Conservation (phyloP, 805 yeast genomes). For the Yueomyces sp. region DNA sequence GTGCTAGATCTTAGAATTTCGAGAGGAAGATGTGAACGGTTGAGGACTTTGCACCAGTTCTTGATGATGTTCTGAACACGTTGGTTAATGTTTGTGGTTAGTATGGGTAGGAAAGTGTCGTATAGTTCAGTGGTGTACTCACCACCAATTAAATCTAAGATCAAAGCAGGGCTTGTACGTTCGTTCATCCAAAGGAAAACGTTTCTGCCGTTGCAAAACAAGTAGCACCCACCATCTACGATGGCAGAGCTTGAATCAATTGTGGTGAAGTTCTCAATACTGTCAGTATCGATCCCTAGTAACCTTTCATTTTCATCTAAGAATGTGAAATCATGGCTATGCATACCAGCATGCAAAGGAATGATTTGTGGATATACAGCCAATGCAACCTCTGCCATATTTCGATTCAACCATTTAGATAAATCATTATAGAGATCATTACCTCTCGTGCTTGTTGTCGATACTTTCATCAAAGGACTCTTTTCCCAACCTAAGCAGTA, state of each 20-base stretch:
- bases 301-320: slow-evolving; percentile 27
- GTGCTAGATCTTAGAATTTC: slow-evolving; percentile 15
- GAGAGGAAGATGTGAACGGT: slow-evolving; percentile 10
- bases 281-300: slow-evolving; percentile 24
- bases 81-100: slow-evolving; percentile 53
- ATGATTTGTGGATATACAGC: slow-evolving; percentile 69
- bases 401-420: slow-evolving; percentile 33
- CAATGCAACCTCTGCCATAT: slow-evolving; percentile 41
- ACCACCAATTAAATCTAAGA: slow-evolving; percentile 59
- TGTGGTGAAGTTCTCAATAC: slow-evolving; percentile 29
- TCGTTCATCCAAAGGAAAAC: slow-evolving; percentile 54
- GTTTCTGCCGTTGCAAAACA: slow-evolving; percentile 52
- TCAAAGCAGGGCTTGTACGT: slow-evolving; percentile 46
- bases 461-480: slow-evolving; percentile 37
- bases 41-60: slow-evolving; percentile 24
- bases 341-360: slow-evolving; percentile 46
- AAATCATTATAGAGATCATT: slow-evolving; percentile 46
- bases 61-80: slow-evolving; percentile 51
- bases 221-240: slow-evolving; percentile 60
- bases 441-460: slow-evolving; percentile 28
- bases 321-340: slow-evolving; percentile 38
- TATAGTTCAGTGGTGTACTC: slow-evolving; percentile 1
- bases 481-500: slow-evolving; percentile 57
- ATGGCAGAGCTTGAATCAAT: slow-evolving; percentile 18
- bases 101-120: slow-evolving; percentile 41